Evolutionary conservation across 31 red algal genomes (phyloP).

Genomic region (Endocladia muricata): DNA sequence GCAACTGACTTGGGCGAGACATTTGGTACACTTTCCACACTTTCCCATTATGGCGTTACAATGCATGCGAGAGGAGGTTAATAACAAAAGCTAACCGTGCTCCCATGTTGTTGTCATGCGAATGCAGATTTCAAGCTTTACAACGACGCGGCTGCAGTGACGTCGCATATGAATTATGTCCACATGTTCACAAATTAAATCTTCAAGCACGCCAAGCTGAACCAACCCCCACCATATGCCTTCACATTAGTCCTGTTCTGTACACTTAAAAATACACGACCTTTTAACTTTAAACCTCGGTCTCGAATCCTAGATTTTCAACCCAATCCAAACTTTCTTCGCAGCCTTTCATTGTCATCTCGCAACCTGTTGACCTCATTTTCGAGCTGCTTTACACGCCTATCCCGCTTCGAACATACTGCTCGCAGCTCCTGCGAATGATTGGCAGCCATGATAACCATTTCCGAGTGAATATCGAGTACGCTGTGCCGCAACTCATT

Average conservation of each 20-base stretch:
- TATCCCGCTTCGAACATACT: slow-evolving; percentile 26
- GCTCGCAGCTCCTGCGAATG: slow-evolving; percentile 20
- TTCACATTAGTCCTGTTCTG: too few relatives aligned
- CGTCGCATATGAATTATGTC: slow-evolving; percentile 40
- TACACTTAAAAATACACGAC: too few relatives aligned
- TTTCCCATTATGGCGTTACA: too few relatives aligned
- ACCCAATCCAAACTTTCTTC: slow-evolving; percentile 24
- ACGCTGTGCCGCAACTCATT: slow-evolving; percentile 40
- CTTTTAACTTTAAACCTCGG: too few relatives aligned
- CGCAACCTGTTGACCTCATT: slow-evolving; percentile 27
- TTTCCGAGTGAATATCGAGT: slow-evolving; percentile 54
- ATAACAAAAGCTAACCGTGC: too few relatives aligned
- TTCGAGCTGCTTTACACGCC: slow-evolving; percentile 26
- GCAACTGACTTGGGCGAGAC: slow-evolving; percentile 34
- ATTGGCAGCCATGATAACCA: slow-evolving; percentile 25
- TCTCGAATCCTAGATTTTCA: too few relatives aligned
- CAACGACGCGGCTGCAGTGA: slow-evolving; percentile 40
- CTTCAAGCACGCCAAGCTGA: too few relatives aligned
- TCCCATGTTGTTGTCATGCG: background rate
- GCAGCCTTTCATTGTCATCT: slow-evolving; percentile 35
- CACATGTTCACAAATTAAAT: slow-evolving; percentile 40
- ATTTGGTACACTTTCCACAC: slow-evolving; percentile 36
- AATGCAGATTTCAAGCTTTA: slow-evolving; percentile 41
- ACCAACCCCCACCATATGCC: too few relatives aligned
- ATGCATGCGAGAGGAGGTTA: too few relatives aligned